Conservation (phyloP, 768 basidiomycete genomes). For the Boletus rex-veris region DNA sequence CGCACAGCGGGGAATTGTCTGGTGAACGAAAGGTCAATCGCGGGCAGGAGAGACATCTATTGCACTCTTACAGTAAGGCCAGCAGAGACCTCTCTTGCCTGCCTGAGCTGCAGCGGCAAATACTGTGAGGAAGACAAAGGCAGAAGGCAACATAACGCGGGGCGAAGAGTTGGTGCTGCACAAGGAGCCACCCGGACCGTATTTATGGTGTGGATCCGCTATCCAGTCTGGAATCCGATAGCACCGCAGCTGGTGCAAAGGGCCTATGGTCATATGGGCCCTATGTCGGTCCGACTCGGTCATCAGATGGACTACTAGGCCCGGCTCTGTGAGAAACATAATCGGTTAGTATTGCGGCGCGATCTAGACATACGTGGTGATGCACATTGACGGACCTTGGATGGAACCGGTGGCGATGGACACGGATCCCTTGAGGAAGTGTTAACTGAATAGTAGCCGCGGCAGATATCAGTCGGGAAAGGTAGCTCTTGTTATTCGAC, state of each 20-base stretch:
- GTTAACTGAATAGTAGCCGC: background rate
- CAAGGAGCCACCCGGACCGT: background rate
- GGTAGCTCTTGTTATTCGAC: background rate
- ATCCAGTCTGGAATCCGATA: background rate
- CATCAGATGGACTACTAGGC: background rate
- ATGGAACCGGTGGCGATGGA: constrained; percentile 1
- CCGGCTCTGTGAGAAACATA: background rate
- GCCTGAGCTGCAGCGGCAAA: constrained; percentile 25
- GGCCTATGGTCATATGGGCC: background rate
- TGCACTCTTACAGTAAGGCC: constrained; percentile 32
- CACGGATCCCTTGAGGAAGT: background rate
- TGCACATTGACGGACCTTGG: background rate
- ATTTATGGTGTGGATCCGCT: constrained; percentile 8
- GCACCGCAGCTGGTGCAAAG: no score
- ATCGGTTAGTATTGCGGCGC: background rate
- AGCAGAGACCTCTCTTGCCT: constrained; percentile 37
- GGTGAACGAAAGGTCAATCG: constrained; percentile 1
- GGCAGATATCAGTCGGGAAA: no score
- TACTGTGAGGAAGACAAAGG: constrained; percentile 15
- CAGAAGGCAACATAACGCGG: constrained; percentile 16
- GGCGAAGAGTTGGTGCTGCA: background rate
- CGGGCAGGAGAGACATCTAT: background rate
- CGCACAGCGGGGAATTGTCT: constrained; percentile 33
- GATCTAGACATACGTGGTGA: background rate
- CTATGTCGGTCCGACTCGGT: background rate